Base-by-base conservation (phyloP, 441 rosid genomes). In the Populus trichocarpa region DNA sequence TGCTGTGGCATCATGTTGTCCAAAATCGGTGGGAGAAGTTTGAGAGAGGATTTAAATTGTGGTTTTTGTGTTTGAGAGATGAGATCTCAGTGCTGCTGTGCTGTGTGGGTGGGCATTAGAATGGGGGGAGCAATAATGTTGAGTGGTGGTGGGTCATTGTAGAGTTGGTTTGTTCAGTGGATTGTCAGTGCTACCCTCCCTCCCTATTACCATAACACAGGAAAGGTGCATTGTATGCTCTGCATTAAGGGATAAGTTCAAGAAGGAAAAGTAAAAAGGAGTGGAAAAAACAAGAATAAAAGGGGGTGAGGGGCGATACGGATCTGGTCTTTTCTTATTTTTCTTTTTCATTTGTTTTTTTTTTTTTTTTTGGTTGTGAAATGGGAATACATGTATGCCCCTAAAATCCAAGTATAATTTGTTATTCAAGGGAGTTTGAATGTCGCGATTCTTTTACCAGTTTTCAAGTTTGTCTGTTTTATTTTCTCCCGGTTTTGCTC, bases 1-100 rank as follows among this genome's bases (percentile, higher is more conserved):
- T 69, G 97, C 98, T 4, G 93, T 96, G 5, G 76, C 90, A 11
- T 85, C 92, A n/a, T 89, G 96, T 74, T 79, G 82, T 64, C 92
- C 92, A 0, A 90, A 89, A 72, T 57, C 78, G 22, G 72, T n/a
- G 2, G 88, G 86, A 26, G 84, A 79, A 73, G 89, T 79, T 22
- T 90, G 82, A 88, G 64, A 30, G 32, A 30, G 32, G 32, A 30
- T 30, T 30, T 30, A 4, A 30, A 30, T 23, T 59, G 23, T 46
- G 38, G 69, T 59, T 72, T 59, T 7, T 38, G 13, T 53, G 30
- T 28, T 30, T 30, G 16, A 46, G 16, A 8, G 10, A 71, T 16
- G 65, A 16, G 6, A 25, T 65, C 8, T 65, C 32, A 30, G 32
- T 3, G 28, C 22, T 74, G 77, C 18, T 5, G 32, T 74, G 14